Conservation (phyloP, 2,329 filamentous ascomycete species). For the Botryotinia globosa region DNA sequence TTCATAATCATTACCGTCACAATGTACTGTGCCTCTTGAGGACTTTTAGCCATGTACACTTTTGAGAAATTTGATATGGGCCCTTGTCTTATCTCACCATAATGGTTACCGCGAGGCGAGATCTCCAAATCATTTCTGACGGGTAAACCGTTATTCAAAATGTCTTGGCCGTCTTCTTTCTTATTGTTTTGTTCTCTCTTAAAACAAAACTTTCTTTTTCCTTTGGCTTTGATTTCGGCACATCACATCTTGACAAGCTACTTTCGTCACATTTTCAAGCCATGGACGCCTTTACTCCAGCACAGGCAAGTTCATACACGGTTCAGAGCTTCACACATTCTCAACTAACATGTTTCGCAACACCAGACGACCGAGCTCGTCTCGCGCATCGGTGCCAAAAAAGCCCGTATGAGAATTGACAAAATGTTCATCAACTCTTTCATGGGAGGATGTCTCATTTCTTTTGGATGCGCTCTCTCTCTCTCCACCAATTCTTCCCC, state of each 20-base stretch:
- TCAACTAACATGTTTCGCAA: conserved; percentile 7
- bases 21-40: neutral
- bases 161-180: conserved; percentile 3
- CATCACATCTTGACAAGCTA: neutral
- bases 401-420: conserved; percentile 51
- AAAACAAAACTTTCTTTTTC: neutral
- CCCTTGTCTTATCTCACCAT: conserved; percentile 6
- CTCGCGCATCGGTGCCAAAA: conserved; percentile 49
- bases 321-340: neutral
- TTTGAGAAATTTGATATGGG: neutral
- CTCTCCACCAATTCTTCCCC: conserved; percentile 47
- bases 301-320: conserved; percentile 26
- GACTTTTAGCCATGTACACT: neutral
- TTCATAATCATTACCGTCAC: neutral
- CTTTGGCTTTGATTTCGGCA: neutral
- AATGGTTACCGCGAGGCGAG: neutral
- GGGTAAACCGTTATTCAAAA: conserved; percentile 6
- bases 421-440: conserved; percentile 52
- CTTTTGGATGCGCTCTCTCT: conserved; percentile 49
- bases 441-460: conserved; percentile 50
- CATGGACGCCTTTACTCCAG: conserved; percentile 46
- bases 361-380: conserved; percentile 49
- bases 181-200: neutral
- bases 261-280: conserved; percentile 6
- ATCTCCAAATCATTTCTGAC: conserved; percentile 2